Conservation (phyloP, 345 rosid genomes). For the Noccaea caerulescens region DNA sequence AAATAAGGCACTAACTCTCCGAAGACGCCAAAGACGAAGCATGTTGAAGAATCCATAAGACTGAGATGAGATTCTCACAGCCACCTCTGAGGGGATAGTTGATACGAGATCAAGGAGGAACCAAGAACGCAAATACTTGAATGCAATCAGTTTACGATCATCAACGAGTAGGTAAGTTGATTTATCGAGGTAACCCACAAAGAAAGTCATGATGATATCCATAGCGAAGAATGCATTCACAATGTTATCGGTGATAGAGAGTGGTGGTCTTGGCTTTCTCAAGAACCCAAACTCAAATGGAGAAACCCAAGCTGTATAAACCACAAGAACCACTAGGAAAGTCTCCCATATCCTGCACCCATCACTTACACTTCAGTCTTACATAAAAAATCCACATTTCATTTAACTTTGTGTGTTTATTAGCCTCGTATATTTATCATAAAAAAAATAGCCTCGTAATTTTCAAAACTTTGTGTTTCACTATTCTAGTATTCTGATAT, state of each 20-base stretch:
- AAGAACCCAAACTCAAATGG: constrained; percentile 94
- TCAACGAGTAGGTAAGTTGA: constrained; percentile 74
- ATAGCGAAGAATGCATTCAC: constrained; percentile 90
- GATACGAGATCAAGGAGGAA: constrained; percentile 75
- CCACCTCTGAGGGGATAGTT: constrained; percentile 78
- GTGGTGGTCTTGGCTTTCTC: constrained; percentile 52
- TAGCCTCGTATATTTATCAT: not conserved
- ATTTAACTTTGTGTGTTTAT: not conserved
- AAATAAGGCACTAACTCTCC: constrained; percentile 91
- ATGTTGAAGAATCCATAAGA: constrained; percentile 79
- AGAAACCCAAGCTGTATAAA: constrained; percentile 92
- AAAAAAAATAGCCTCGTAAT: too few relatives aligned
- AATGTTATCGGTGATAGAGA: constrained; percentile 71
- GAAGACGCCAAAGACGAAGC: constrained; percentile 98
- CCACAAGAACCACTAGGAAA: constrained; percentile 68
- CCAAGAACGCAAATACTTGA: constrained; percentile 82
- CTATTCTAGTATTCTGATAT: not conserved
- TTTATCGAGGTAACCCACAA: constrained; percentile 80
- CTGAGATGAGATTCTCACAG: constrained; percentile 59
- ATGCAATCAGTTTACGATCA: constrained; percentile 67
- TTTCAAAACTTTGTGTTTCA: not conserved
- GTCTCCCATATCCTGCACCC: constrained; percentile 80
- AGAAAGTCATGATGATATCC: constrained; percentile 83
- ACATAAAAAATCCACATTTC: not conserved
- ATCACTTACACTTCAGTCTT: constrained; percentile 4